Evolutionary conservation across 1,139 yeast genomes (phyloP).

Genomic region (Yamadazyma trypodendri): DNA sequence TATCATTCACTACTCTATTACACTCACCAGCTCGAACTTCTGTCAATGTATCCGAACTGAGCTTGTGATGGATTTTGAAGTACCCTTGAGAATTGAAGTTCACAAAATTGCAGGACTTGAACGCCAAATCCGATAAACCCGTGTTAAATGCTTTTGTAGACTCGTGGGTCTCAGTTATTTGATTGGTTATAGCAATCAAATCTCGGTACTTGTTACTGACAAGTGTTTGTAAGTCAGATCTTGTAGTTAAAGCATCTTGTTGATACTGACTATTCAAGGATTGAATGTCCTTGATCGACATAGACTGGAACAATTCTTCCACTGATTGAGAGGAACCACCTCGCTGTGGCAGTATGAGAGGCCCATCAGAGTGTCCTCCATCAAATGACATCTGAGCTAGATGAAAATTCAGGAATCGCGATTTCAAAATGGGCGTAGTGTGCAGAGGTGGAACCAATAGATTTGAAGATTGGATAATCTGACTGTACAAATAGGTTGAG

Average conservation of each 20-base stretch:
- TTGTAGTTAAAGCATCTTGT: constrained; percentile 19
- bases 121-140: constrained; percentile 33
- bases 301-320: constrained; percentile 37
- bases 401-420: neutral
- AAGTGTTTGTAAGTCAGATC: constrained; percentile 49
- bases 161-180: constrained; percentile 54
- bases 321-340: constrained; percentile 14
- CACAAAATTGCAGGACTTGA: constrained; percentile 29
- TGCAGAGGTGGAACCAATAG: neutral
- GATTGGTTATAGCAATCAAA: constrained; percentile 66
- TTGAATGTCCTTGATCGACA: constrained; percentile 36
- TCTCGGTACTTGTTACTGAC: constrained; percentile 71
- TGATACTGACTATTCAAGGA: constrained; percentile 29
- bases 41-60: neutral
- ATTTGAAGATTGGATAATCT: too few species aligned
- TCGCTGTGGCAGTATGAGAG: neutral
- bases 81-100: constrained; percentile 20
- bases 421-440: neutral
- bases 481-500: too few species aligned
- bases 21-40: constrained; percentile 3
- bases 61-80: neutral
- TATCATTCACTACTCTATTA: constrained; percentile 9
- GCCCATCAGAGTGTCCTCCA: neutral
- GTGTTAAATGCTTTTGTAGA: constrained; percentile 31
- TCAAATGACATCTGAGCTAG: neutral